Base-by-base conservation (phyloP, 2,329 filamentous ascomycete species). In the Seiridium cupressi region DNA sequence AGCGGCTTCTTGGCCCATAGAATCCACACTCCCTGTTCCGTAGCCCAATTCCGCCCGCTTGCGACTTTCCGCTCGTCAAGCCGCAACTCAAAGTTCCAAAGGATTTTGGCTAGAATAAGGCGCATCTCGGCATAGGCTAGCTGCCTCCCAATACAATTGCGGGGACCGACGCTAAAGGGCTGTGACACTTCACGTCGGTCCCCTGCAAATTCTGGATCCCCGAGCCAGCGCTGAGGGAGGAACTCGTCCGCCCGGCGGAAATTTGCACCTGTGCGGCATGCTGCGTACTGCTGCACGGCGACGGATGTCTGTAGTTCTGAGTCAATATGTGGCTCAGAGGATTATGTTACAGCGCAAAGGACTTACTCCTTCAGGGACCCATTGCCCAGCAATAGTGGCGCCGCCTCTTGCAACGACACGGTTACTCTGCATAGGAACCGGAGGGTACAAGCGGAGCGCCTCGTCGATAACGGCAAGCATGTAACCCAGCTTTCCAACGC, bases 51-150 rank as follows among this genome's bases (percentile, higher is more conserved):
- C 18, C 18, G 18, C 18, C 18, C 18, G 18, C 18, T 26, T 2
- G 18, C 18, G 18, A 26, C 18, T 26, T 26, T 26, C 18, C 18
- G 18, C 18, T 26, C 18, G 18, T 26, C 18, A 26, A 26, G 18
- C 18, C 18, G 18, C 18, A 74, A 59, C 44, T 77, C 73, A 51
- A 74, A 77, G 13, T 65, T 63, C 56, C 61, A 75, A 3, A 76
- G 38, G 34, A 77, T 49, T 56, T 74, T 75, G 1, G 72, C 67
- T 9, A 76, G 36, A n/a, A 73, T 68, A 7, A 73, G 60, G 1
- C 71, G 65, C 66, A 77, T 70, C 60, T 77, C 73, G 7, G 73
- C 65, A 47, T 71, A 72, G 1, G 75, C 76, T 5, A 70, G 60
- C 55, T 64, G 62, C 62, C 65, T 65, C 42, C 64, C 64, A 4